These are phyloP conservation scores for Bauhinia variegata DNA, from an alignment of 306 rosid genomes.

Conservation along the genomic window DNA sequence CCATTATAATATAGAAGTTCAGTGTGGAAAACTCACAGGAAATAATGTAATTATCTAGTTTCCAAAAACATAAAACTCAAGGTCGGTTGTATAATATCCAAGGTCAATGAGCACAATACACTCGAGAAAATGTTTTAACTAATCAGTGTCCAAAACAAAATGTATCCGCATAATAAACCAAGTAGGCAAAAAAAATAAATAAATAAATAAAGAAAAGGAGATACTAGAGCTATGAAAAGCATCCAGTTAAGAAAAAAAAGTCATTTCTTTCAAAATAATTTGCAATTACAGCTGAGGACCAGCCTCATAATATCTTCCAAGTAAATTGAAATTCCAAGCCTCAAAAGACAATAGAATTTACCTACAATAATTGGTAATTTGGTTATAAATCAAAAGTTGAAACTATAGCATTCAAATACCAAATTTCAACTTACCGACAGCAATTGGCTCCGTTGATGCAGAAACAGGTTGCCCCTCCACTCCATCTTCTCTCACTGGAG, in stretches of 20 bases:
- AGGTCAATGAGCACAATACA: too few species aligned
- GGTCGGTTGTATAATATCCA: too few species aligned
- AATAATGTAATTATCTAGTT: too few species aligned
- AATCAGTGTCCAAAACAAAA: neutral
- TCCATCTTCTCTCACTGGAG: constrained; percentile 96
- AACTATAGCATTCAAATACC: constrained; percentile 1
- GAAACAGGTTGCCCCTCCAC: constrained; percentile 89
- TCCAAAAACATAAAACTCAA: too few species aligned
- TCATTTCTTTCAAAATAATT: neutral
- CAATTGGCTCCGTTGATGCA: constrained; percentile 93
- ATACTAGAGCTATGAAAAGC: neutral
- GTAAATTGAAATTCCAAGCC: constrained; percentile 10
- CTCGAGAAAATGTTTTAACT: constrained; percentile 3
- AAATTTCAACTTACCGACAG: constrained; percentile 69
- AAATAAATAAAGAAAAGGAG: neutral
- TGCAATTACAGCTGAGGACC: constrained; percentile 11
- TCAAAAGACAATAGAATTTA: too few species aligned
- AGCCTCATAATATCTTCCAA: neutral
- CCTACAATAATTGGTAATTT: too few species aligned
- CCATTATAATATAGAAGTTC: constrained; percentile 14
- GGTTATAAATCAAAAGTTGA: too few species aligned
- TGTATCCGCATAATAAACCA: constrained; percentile 5
- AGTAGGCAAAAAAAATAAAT: neutral
- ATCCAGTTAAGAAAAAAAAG: constrained; percentile 8
- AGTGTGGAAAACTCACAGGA: neutral